A percentile compares a stretch with the other conserved stretches of the same genome.
Conservation (phyloP, 2,329 filamentous ascomycete genomes). For the Incumbomyces delicatus region DNA sequence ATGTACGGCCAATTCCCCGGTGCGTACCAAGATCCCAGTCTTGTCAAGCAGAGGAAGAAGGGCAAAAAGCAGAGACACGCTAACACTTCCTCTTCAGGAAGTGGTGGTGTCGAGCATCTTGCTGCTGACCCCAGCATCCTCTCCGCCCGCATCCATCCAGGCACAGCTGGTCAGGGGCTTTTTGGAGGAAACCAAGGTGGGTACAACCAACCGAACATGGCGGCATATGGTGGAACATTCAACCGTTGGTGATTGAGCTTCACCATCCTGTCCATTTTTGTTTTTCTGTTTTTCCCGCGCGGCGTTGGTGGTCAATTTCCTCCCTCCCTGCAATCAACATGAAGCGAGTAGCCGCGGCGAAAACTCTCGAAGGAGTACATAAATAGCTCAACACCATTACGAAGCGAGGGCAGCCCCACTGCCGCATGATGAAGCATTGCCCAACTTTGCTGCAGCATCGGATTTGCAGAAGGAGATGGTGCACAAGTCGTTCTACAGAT, state of each 20-base stretch:
- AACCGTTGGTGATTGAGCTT: conserved; percentile 52
- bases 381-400: conserved; percentile 14
- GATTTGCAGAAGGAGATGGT: conserved; percentile 27
- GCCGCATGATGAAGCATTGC: conserved; percentile 10
- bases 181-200: conserved; percentile 86
- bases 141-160: conserved; percentile 92
- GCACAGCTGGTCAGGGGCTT: conserved; percentile 77
- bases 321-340: conserved; percentile 16
- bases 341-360: conserved; percentile 16
- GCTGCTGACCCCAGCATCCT: conserved; percentile 94
- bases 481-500: conserved; percentile 23
- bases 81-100: conserved; percentile 99
- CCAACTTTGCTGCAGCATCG: conserved; percentile 27
- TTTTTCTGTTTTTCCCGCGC: conserved; percentile 22
- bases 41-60: conserved; percentile 98
- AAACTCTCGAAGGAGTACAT: conserved; percentile 18
- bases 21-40: conserved; percentile 78
- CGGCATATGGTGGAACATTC: conserved; percentile 64
- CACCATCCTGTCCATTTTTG: conserved; percentile 14
- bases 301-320: conserved; percentile 21
- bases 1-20: conserved; percentile 75
- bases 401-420: conserved; percentile 14
- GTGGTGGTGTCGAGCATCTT: conserved; percentile 97
- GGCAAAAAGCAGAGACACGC: conserved; percentile 99
- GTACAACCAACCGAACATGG: conserved; percentile 65